Evolutionary conservation across 108 stramenopile species (phyloP).

Genomic region (Schizochytrium sp.): DNA sequence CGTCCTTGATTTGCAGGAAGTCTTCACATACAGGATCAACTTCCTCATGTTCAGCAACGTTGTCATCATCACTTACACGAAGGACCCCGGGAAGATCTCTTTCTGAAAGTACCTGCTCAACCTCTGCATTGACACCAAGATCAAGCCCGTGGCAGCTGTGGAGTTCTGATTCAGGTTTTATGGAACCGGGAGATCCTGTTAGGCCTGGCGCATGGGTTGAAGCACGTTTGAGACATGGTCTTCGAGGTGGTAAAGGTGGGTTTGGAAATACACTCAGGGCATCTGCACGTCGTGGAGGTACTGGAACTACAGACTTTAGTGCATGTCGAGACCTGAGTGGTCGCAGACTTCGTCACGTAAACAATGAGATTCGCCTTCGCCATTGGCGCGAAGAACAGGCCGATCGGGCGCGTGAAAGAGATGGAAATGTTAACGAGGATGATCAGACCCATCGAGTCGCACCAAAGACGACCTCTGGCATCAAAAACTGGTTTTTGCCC

Average conservation of each 20-base stretch:
- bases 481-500: slow-evolving; percentile 92
- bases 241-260: background rate
- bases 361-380: slow-evolving; percentile 91
- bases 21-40: no score
- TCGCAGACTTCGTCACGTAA: slow-evolving; percentile 94
- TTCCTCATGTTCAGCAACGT: no score
- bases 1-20: no score
- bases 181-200: background rate
- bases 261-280: slow-evolving; percentile 6
- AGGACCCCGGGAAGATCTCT: background rate
- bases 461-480: slow-evolving; percentile 84
- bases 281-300: background rate
- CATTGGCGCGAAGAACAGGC: slow-evolving; percentile 84
- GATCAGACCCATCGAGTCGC: slow-evolving; percentile 67
- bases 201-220: background rate
- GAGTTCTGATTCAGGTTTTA: background rate
- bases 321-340: slow-evolving; percentile 98
- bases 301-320: slow-evolving; percentile 90
- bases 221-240: slow-evolving; percentile 26
- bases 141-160: background rate
- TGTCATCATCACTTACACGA: background rate
- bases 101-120: background rate
- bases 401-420: slow-evolving; percentile 63
- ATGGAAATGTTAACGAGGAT: slow-evolving; percentile 52
- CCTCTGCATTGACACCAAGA: background rate